Conservation (phyloP, 768 basidiomycete species). For the Multifurca ochricompacta region DNA sequence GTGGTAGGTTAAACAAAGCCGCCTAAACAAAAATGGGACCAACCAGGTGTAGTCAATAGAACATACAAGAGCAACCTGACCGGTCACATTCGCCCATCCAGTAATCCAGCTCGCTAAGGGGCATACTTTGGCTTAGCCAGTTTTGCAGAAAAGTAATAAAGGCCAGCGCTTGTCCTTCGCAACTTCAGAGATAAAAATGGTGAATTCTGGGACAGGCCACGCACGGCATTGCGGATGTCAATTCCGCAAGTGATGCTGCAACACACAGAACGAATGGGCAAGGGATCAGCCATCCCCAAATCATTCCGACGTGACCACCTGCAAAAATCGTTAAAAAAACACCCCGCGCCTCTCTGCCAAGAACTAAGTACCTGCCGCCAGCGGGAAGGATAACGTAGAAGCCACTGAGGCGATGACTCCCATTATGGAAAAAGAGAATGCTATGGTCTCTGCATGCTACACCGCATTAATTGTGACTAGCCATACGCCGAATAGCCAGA, state of each 20-base stretch:
- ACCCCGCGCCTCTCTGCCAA: not conserved
- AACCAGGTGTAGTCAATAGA: slow-evolving; percentile 67
- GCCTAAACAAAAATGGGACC: slow-evolving; percentile 12
- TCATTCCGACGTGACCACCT: slow-evolving; percentile 74
- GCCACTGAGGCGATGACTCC: slow-evolving; percentile 63
- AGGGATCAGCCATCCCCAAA: slow-evolving; percentile 72
- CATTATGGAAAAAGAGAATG: slow-evolving; percentile 66
- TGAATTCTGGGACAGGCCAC: not conserved
- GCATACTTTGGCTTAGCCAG: slow-evolving; percentile 56
- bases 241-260: slow-evolving; percentile 65
- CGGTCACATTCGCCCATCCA: slow-evolving; percentile 69
- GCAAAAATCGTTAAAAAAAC: not conserved
- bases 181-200: not conserved
- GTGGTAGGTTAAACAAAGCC: not conserved
- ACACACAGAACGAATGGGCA: slow-evolving; percentile 58
- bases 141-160: slow-evolving; percentile 75
- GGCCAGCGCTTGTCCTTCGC: slow-evolving; percentile 65
- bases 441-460: slow-evolving; percentile 53
- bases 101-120: slow-evolving; percentile 58
- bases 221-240: slow-evolving; percentile 71
- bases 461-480: not conserved
- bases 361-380: slow-evolving; percentile 44
- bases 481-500: not conserved
- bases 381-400: slow-evolving; percentile 56
- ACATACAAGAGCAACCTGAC: slow-evolving; percentile 61